These are phyloP conservation scores for Diaporthe ilicicola DNA, from an alignment of 2,329 filamentous ascomycete species.

Conservation along the genomic window DNA sequence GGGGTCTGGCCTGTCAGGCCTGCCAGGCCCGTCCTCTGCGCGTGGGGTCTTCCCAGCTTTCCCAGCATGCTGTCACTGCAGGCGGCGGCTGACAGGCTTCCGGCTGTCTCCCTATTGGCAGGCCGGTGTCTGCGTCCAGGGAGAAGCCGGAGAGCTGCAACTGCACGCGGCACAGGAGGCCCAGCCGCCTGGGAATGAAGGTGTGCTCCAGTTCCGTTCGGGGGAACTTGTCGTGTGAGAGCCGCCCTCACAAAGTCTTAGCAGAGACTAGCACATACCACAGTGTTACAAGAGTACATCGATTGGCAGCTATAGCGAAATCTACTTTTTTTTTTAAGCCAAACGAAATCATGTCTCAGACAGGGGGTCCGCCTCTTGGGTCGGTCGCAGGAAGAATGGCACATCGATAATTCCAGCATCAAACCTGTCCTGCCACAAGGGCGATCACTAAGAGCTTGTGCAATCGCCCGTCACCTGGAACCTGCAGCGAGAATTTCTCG, in stretches of 20 bases:
- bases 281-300: no score
- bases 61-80: conserved; percentile 6
- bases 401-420: background rate
- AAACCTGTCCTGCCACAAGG: background rate
- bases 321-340: background rate
- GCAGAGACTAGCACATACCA: background rate
- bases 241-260: background rate
- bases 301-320: background rate
- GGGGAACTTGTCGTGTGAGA: background rate
- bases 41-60: conserved; percentile 6
- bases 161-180: conserved; percentile 2
- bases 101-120: conserved; percentile 29
- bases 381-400: background rate
- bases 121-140: conserved; percentile 9
- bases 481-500: conserved; percentile 9
- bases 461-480: conserved; percentile 2
- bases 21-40: background rate
- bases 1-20: background rate
- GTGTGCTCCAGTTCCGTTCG: background rate
- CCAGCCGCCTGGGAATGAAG: conserved; percentile 1
- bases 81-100: background rate
- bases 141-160: conserved; percentile 35
- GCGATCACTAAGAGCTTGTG: background rate
- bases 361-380: background rate
- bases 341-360: background rate